Base-by-base conservation (phyloP, 352 stramenopile genomes). In the Pythium myriotylum region DNA sequence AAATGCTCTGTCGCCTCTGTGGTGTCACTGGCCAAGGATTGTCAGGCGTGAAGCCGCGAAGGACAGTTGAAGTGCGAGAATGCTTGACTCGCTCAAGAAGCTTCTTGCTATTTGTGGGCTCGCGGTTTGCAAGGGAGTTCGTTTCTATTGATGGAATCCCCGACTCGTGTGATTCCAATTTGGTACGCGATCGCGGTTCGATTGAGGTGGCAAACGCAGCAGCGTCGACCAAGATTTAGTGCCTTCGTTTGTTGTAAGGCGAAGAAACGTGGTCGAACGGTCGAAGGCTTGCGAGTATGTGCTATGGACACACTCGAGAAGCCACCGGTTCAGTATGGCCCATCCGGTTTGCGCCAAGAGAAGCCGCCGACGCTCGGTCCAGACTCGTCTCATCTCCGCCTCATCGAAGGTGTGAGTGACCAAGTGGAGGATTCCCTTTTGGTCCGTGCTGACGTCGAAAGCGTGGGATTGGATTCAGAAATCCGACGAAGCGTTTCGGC, bases 281-380 rank as follows among this genome's bases (percentile, higher is more conserved):
- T 23, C 39, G 59, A 33, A 10, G 29, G 5, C 10, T 17, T 22
- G 51, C 59, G 50, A 67, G 49, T 20, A 67, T 67, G 59, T 56
- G 50, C 49, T 46, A 56, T 60, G 50, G 41, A 67, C 26, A 29
- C 33, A 49, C 33, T 26, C 50, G 46, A 57, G 23, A 48, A 8
- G 6, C 37, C 14, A 40, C 14, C 7, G 10, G 35, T 8, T 20
- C 29, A 35, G 20, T 14, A 10, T 13, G 41, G 35, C 39, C 29
- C 32, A 27, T 23, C 47, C 9, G 10, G 50, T 26, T 12, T 52
- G 39, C 10, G 46, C 26, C 37, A n/a, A 10, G 4, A 27, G n/a
- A 14, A 22, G 12, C 26, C 10, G 20, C 16, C n/a, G 8, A 32
- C 39, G 0, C 39, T 39, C 8, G 58, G 50, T 14, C 58, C 58